Base-by-base conservation (phyloP, 1,139 yeast species). In the Yamadazyma triangularis region DNA sequence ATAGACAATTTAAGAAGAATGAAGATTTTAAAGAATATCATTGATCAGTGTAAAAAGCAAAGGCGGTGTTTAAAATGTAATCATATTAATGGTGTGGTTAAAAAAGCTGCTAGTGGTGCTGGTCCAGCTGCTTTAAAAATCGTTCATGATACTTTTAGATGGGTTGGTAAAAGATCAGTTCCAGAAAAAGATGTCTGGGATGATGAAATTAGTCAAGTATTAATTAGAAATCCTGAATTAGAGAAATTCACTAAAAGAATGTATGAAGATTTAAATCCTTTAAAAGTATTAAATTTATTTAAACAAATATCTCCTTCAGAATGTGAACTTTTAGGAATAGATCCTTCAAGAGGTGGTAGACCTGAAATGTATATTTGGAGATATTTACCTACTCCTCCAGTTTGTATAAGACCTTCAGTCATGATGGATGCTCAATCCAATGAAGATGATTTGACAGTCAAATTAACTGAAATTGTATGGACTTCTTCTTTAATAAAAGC, bases 361-460 rank as follows among this genome's bases (percentile, higher is more conserved):
- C 98, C 98, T 2, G 98, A 91, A 58, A 87, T 84, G 75, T 91
- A 89, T 56, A 77, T 93, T 27, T 93, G 98, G 99, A 74, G 95
- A 49, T 93, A 89, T 54, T 70, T 93, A 33, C 98, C 98, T 0
- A 98, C 97, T 0, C 98, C 99, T 1, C 99, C 99, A 0, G 96
- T 93, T 14, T 93, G 98, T 69, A 91, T 93, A 34, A 77, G 99
- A 47, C 99, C 99, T 2, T 89, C 97, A 5, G 97, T 93, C 22
- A 70, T 78, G 69, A 87, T 87, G 88, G 93, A 87, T 53, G 95
- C 91, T 36, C 87, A 89, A 27, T 82, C 94, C 23, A 93, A 93
- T 58, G 99, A 93, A 64, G 99, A 93, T 58, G 99, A 93, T 59
- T 69, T 93, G 44, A 93, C 99, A 0, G 96, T 89, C 19, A 93